Evolutionary conservation across 805 yeast species (phyloP), one percentile per base, ranked within the genome.

Genomic region (Kodamaea kakaduensis): DNA sequence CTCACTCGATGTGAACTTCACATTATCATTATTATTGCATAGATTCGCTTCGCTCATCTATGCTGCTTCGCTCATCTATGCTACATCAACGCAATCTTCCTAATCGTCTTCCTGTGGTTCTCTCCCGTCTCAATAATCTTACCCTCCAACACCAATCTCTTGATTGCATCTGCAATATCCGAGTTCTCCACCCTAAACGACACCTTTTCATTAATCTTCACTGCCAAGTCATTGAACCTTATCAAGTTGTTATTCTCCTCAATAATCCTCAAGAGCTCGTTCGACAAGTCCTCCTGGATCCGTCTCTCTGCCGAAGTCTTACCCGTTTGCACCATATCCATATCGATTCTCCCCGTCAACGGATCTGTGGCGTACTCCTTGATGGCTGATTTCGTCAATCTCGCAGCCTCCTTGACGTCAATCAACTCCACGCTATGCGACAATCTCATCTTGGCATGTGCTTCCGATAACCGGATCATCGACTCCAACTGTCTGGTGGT

Each of bases 281-380:
- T 74, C 9, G 76, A 69, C 44, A 85, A 66, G 52, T 84, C 95
- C 45, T 82, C 86, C 47, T 78, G 81, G 55, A 81, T 57, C 48
- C 78, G 73, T 58, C 96, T 72, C 58, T 89, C 95, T 3, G 90
- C 85, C 2, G 85, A 73, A 0, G 96, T 84, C 31, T 89, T 88
- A 31, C 97, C 98, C 0, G 97, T 93, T 63, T 90, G 97, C 18
- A 93, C 89, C 56, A 93, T 69, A 57, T 88, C 96, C 96, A 93
- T 88, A 56, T 93, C 98, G 46, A 93, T 93, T 51, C 93, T 77
- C 19, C 99, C 99, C 0, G 98, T 90, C 22, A 81, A 69, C 16
- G 98, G 98, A 64, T 93, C 99, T 3, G 96, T 93, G 10, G 99
- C 99, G 57, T 93, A 93, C 45, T 93, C 97, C 58, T 93, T 93